Conservation (phyloP, 129 eudicot species). For the Chrysanthemum makinoi region DNA sequence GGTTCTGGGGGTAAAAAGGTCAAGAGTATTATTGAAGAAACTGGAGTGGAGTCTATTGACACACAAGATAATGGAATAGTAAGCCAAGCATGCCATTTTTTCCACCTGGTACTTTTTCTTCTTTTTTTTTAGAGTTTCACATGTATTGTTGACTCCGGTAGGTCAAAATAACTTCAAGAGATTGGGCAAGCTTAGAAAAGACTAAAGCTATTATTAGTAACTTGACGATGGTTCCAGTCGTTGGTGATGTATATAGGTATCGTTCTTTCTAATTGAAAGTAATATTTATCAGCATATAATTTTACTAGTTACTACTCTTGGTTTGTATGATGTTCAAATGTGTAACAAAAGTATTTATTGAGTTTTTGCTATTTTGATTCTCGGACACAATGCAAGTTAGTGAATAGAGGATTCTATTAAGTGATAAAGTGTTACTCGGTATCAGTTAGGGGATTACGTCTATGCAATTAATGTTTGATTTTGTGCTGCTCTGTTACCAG, state of each 20-base stretch:
- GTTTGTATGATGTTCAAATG: not conserved
- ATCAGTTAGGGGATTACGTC: not conserved
- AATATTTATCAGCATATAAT: not conserved
- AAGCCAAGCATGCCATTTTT: constrained; percentile 30
- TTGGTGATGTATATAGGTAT: constrained; percentile 93
- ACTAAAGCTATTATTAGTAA: constrained; percentile 65
- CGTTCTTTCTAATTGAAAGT: constrained; percentile 14
- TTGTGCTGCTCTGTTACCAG: constrained; percentile 39
- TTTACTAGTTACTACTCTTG: not conserved
- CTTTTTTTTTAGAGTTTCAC: constrained; percentile 23
- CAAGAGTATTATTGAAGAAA: constrained; percentile 92
- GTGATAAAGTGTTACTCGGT: not conserved
- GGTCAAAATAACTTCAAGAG: constrained; percentile 92
- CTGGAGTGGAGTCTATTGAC: constrained; percentile 87
- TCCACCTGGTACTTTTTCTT: constrained; percentile 12
- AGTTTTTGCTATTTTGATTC: not conserved
- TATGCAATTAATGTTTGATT: constrained; percentile 3
- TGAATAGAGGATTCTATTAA: not conserved
- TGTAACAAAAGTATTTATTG: not conserved
- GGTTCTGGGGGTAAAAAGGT: constrained; percentile 97
- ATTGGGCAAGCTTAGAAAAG: constrained; percentile 72
- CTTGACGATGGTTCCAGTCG: constrained; percentile 83
- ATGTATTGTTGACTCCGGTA: constrained; percentile 30
- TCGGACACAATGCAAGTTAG: not conserved
- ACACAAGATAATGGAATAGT: constrained; percentile 86